Evolutionary conservation across 495 filamentous ascomycete species (phyloP).

Genomic region (Letharia lupina): DNA sequence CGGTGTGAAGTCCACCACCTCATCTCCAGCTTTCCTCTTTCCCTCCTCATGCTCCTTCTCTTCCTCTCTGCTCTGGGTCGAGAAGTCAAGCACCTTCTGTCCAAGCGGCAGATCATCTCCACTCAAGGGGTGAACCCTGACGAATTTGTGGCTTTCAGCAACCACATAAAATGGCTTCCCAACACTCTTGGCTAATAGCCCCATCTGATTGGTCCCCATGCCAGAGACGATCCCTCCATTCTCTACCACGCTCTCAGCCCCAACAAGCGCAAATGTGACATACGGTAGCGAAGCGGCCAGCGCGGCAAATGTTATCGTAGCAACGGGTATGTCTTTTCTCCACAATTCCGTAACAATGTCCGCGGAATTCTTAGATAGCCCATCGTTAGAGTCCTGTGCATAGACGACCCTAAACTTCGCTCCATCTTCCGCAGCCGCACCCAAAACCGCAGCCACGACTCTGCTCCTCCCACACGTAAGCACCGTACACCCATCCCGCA

Average conservation of each 20-base stretch:
- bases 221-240: constrained; percentile 87
- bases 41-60: constrained; percentile 26
- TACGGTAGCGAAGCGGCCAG: constrained; percentile 80
- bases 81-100: constrained; percentile 67
- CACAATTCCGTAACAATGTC: constrained; percentile 60
- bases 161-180: constrained; percentile 83
- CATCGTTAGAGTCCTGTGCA: constrained; percentile 40
- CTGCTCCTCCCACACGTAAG: constrained; percentile 82
- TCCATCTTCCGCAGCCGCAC: constrained; percentile 60
- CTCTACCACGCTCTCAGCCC: constrained; percentile 89
- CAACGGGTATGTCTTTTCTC: constrained; percentile 66
- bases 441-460: constrained; percentile 69
- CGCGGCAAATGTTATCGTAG: constrained; percentile 71
- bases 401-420: constrained; percentile 80
- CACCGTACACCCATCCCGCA: constrained; percentile 67
- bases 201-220: constrained; percentile 88
- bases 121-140: constrained; percentile 66
- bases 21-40: constrained; percentile 29
- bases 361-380: constrained; percentile 33
- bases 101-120: constrained; percentile 71
- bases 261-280: constrained; percentile 74
- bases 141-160: constrained; percentile 93
- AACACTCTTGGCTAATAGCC: constrained; percentile 65
- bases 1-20: constrained; percentile 81
- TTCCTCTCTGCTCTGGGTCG: constrained; percentile 36